Conservation (phyloP, 306 rosid genomes). For the Fagus sylvatica region DNA sequence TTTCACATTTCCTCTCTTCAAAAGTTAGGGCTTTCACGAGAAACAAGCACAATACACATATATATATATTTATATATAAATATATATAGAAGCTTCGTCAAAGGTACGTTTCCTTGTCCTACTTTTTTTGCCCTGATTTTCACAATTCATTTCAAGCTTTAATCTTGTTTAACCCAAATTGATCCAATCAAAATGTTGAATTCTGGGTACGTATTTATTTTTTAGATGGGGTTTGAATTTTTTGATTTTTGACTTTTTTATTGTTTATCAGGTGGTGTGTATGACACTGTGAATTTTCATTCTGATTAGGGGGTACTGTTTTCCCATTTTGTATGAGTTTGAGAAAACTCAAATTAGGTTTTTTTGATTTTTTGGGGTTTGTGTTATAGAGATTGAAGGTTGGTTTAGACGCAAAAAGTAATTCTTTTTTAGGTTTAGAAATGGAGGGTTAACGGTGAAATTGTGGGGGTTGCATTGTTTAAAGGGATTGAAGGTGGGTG, state of each 20-base stretch:
- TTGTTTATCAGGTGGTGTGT: conserved; percentile 55
- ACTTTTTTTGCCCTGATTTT: conserved; percentile 23
- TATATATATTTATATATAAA: too few relatives aligned
- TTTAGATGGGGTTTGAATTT: neutral
- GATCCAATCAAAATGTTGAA: conserved; percentile 29
- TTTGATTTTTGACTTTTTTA: conserved; percentile 34
- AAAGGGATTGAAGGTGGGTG: conserved; percentile 36
- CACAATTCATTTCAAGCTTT: conserved; percentile 30
- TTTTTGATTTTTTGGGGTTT: conserved; percentile 39
- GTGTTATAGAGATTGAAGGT: conserved; percentile 50
- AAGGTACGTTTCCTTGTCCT: conserved; percentile 47
- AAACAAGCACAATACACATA: neutral
- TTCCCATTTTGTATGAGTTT: conserved; percentile 21
- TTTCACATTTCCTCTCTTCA: conserved; percentile 15
- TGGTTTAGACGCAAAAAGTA: conserved; percentile 36
- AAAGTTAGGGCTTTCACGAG: conserved; percentile 29
- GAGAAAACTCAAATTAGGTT: conserved; percentile 41
- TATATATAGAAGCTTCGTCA: conserved; percentile 29
- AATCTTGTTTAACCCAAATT: conserved; percentile 19
- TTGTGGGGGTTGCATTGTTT: conserved; percentile 25
- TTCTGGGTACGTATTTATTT: neutral
- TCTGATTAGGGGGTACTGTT: conserved; percentile 46
- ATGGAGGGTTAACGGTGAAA: conserved; percentile 37
- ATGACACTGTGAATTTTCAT: conserved; percentile 41
- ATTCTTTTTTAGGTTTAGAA: conserved; percentile 29